Evolutionary conservation across 2,329 filamentous ascomycete species (phyloP).

Genomic region (Chaetomium sp.): DNA sequence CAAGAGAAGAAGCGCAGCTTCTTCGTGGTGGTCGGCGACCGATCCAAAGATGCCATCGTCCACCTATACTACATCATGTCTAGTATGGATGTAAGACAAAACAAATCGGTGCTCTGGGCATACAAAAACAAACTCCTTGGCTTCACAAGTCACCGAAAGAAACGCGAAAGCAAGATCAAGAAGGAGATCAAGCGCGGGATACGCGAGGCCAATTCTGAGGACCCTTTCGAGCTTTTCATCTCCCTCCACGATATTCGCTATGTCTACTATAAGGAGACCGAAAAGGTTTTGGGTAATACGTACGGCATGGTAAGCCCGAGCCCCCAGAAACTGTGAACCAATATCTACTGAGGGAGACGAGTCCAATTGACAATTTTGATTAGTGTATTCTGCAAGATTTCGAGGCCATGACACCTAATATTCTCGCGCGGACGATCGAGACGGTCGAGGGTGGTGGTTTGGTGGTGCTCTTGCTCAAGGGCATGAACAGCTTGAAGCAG

Average conservation of each 20-base stretch:
- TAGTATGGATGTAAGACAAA: conserved; percentile 82
- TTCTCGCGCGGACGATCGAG: conserved; percentile 89
- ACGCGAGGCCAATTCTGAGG: conserved; percentile 84
- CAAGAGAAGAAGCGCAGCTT: conserved; percentile 98
- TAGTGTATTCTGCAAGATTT: conserved; percentile 92
- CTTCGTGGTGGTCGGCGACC: conserved; percentile 92
- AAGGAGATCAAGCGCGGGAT: conserved; percentile 95
- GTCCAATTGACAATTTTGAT: conserved; percentile 8
- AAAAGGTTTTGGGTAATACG: conserved; percentile 96
- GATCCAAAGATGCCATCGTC: conserved; percentile 93
- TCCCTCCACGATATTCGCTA: conserved; percentile 96
- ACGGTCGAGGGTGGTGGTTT: conserved; percentile 95
- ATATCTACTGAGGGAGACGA: neutral
- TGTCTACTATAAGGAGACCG: conserved; percentile 99
- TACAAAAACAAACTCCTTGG: conserved; percentile 97
- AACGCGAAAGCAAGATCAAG: conserved; percentile 97
- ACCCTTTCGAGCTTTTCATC: conserved; percentile 96
- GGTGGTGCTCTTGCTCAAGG: conserved; percentile 84
- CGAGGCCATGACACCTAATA: conserved; percentile 94
- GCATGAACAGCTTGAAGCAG: conserved; percentile 95
- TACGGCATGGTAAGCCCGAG: conserved; percentile 64
- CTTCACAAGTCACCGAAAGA: conserved; percentile 88
- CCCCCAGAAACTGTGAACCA: neutral
- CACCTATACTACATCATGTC: conserved; percentile 89
- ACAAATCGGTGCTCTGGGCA: conserved; percentile 95